Base-by-base conservation (phyloP, 306 rosid genomes). In the Biancaea sappan region DNA sequence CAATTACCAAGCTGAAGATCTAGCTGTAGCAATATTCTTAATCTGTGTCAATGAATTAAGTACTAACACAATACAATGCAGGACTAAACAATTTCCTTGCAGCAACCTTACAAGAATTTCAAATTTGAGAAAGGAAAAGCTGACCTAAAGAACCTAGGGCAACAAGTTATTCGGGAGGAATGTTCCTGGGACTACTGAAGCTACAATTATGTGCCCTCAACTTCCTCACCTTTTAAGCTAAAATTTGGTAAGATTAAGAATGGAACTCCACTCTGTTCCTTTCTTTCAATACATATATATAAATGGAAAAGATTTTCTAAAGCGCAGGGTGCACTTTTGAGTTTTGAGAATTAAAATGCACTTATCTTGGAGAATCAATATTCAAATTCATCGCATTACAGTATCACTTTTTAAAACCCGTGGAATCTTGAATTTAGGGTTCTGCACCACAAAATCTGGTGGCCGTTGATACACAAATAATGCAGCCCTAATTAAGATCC, bases 401-500 rank as follows among this genome's bases (percentile, higher is more conserved):
- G 75, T 77, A 68, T 87, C 88, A 69, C 79, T 43, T 77, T 72
- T 38, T 77, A 77, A 72, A 73, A 19, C 73, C 66, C 77, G 67
- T 13, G 90, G 92, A 85, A 94, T 37, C 89, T 84, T 89, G 87
- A 86, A 90, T 72, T 61, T 61, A 58, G 97, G 97, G 81, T 84
- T 90, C 85, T 90, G 98, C 83, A 91, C 98, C 58, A 81, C 24
- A 74, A 94, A 94, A 84, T 88, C 88, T 16, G 98, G 97, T 18
- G 89, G 79, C 25, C 87, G 80, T 84, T 90, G 81, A 81, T 77
- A 88, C 62, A 91, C 91, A 41, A 91, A 81, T 51, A 97, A 90
- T 38, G 98, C 98, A 54, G 96, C 96, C 79, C 89, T 87, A 54
- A 94, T 91, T 88, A 91, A 94, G 79, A 94, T 84, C 69, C 97